These are phyloP conservation scores for Mycena albidolilacea DNA, from an alignment of 768 basidiomycete species.

Conservation along the genomic window DNA sequence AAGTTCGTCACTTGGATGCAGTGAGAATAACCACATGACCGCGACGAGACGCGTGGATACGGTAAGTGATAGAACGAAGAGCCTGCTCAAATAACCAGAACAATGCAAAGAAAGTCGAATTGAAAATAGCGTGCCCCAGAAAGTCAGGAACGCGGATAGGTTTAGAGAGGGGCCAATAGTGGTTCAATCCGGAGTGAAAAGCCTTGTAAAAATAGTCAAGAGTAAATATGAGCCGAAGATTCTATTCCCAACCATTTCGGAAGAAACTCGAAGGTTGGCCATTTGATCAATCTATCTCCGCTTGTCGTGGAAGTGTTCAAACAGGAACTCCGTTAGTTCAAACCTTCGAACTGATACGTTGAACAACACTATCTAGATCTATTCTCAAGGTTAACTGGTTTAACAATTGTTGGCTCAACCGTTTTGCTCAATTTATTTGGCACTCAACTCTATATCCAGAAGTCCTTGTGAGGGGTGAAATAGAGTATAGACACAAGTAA, in stretches of 20 bases:
- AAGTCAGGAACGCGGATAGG: neutral
- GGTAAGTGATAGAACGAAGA: slow-evolving; percentile 2
- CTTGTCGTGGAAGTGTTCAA: too few relatives aligned
- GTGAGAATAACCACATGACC: too few relatives aligned
- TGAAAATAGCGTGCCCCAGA: slow-evolving; percentile 14
- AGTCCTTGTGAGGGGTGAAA: slow-evolving; percentile 2
- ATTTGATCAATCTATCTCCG: neutral
- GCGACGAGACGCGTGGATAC: too few relatives aligned
- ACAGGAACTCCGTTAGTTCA: too few relatives aligned
- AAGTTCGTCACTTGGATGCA: too few relatives aligned
- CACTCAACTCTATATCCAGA: slow-evolving; percentile 4
- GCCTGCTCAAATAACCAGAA: slow-evolving; percentile 9
- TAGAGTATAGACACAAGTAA: neutral
- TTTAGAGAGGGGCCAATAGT: slow-evolving; percentile 6
- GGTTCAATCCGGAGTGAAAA: neutral
- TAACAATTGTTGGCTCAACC: neutral
- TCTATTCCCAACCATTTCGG: neutral
- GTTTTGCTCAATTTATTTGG: slow-evolving; percentile 11
- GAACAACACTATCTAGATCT: too few relatives aligned
- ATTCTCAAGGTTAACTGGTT: neutral
- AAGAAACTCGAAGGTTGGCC: neutral
- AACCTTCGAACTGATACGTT: too few relatives aligned
- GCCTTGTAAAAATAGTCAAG: slow-evolving; percentile 6
- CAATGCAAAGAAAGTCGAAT: slow-evolving; percentile 9
- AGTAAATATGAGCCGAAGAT: neutral